Conservation (phyloP, 805 yeast genomes). For the Debaryomyces tyrocola region DNA sequence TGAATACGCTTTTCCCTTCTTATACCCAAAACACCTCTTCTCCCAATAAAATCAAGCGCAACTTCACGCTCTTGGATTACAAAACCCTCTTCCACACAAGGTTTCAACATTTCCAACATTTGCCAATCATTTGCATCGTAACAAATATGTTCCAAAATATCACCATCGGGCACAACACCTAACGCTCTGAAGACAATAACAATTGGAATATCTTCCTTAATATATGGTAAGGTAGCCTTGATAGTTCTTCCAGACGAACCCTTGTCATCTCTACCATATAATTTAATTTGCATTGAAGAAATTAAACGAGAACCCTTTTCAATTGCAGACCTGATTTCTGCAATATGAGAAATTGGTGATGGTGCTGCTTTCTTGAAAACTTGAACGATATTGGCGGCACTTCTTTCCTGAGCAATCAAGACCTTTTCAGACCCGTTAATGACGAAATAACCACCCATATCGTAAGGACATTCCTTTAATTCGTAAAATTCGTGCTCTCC, state of each 20-base stretch:
- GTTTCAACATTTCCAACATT: constrained; percentile 98
- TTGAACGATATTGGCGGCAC: constrained; percentile 98
- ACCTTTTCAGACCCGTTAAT: constrained; percentile 99
- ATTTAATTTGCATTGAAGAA: constrained; percentile 89
- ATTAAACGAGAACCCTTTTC: constrained; percentile 97
- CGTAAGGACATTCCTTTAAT: constrained; percentile 97
- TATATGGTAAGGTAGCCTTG: constrained; percentile 94
- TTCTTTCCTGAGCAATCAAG: constrained; percentile 96
- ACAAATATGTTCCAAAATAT: constrained; percentile 95
- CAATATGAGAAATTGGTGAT: constrained; percentile 92
- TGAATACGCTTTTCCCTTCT: constrained; percentile 97
- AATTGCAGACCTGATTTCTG: constrained; percentile 94
- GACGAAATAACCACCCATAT: constrained; percentile 99
- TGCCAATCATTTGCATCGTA: constrained; percentile 99
- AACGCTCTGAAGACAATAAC: constrained; percentile 96
- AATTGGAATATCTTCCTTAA: constrained; percentile 94
- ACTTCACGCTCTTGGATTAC: constrained; percentile 98
- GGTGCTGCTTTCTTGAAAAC: constrained; percentile 98
- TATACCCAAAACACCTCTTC: constrained; percentile 96
- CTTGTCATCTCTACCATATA: constrained; percentile 78
- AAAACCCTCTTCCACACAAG: constrained; percentile 98
- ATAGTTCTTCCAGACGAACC: constrained; percentile 75
- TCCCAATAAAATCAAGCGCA: constrained; percentile 95
- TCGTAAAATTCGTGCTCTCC: constrained; percentile 93
- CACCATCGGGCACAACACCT: constrained; percentile 99